phyloP scores from a whole-genome alignment of 495 filamentous ascomycete species.

The Aspergillus leporis region DNA sequence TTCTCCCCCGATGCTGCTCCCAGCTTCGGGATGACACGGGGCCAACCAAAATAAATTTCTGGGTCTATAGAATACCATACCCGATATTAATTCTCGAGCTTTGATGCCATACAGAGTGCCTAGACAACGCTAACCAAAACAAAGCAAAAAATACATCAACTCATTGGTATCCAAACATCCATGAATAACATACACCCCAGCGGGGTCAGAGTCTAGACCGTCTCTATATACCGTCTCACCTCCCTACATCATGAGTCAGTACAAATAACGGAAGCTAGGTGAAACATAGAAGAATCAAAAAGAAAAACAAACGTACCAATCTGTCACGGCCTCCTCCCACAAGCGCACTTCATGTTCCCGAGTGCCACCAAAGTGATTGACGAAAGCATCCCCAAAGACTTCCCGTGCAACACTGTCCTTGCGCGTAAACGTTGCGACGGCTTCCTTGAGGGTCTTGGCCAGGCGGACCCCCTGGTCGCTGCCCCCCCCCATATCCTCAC shows the following conservation, averaged over 20 bases:
- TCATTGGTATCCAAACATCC: neutral
- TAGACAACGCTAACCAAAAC: no score
- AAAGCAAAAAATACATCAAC: neutral
- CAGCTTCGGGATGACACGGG: constrained; percentile 16
- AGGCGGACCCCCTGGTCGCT: constrained; percentile 63
- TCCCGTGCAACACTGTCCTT: constrained; percentile 82
- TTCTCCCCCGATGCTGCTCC: constrained; percentile 6
- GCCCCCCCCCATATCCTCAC: constrained; percentile 70
- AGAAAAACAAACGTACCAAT: constrained; percentile 64
- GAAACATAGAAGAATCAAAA: no score
- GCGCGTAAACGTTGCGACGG: constrained; percentile 70
- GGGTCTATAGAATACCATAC: neutral
- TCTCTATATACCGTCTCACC: constrained; percentile 53
- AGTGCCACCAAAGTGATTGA: constrained; percentile 92
- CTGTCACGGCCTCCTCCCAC: constrained; percentile 95
- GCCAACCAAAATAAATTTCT: neutral
- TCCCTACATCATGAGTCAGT: constrained; percentile 41
- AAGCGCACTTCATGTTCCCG: constrained; percentile 86
- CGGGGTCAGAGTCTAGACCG: constrained; percentile 27
- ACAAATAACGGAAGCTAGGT: neutral
- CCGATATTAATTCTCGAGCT: neutral
- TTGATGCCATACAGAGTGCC: no score
- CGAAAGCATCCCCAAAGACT: constrained; percentile 91
- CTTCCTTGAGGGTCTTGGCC: constrained; percentile 80
- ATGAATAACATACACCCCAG: neutral